Base-by-base conservation (phyloP, 768 basidiomycete genomes). In the Pulveroboletus sp. region DNA sequence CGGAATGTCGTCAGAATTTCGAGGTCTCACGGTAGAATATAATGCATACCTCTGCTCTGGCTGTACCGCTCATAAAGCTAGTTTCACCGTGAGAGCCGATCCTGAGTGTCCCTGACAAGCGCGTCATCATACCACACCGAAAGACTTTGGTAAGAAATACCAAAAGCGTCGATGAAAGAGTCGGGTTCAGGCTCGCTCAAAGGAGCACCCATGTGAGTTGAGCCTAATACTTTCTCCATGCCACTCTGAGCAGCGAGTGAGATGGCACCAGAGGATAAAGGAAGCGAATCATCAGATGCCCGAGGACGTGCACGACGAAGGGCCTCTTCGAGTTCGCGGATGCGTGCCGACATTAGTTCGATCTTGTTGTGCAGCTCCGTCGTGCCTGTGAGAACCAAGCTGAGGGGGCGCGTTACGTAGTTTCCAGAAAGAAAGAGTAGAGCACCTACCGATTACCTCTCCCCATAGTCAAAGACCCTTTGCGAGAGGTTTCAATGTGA, bases 341-440 rank as follows among this genome's bases (percentile, higher is more conserved):
- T 79, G n/a, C 83, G 79, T 6, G 69, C 61, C 39, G 73, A 68
- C 39, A 85, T 71, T 0, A 64, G 59, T 35, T 82, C 84, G 6
- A 86, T 81, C 54, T 77, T 76, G 43, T 79, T 78, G 63, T 89
- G 84, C 8, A 89, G 72, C 50, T 89, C 83, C 55, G 82, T 80
- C 1, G 84, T 87, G 57, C 82, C 81, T 21, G 86, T 76, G 24
- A 88, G 75, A 26, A 86, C 69, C 49, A 84, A 70, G 24, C 81
- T 80, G 39, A 44, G 4, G 18, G 18, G 6, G 14, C 12, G n/a
- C 42, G 33, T 41, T 49, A 21, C 27, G 21, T 31, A 35, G 31
- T n/a, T 28, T 39, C 32, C 6, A 31, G 36, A 5, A 24, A 30
- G 15, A 36, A 36, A 27, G 6, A 8, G 8, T 39, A 27, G 9